phyloP scores from a whole-genome alignment of 768 basidiomycete genomes.

The Serendipita vermifera region DNA sequence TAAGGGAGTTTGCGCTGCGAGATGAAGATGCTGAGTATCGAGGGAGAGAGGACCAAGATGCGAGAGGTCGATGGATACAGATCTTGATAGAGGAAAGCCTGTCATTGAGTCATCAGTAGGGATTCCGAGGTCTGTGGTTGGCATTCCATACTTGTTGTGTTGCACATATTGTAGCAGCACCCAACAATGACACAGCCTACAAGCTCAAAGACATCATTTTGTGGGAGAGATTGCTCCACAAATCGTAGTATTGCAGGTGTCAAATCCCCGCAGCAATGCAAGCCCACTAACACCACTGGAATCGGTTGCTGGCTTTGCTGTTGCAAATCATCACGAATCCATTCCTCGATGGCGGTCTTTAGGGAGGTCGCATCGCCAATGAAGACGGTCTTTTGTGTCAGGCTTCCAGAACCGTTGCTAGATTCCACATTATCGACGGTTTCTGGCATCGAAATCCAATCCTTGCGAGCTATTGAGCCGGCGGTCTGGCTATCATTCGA shows the following conservation, averaged over 20 bases:
- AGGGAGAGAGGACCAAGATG: constrained; percentile 24
- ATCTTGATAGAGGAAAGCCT: constrained; percentile 46
- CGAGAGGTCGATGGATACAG: constrained; percentile 17
- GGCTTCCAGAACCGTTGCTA: constrained; percentile 13
- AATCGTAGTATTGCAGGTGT: constrained; percentile 51
- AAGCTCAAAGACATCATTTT: constrained; percentile 26
- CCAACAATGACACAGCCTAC: constrained; percentile 52
- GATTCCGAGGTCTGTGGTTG: background rate
- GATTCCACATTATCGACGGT: background rate
- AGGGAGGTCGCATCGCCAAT: constrained; percentile 38
- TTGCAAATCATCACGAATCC: constrained; percentile 30
- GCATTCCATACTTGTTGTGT: background rate
- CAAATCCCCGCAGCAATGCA: constrained; percentile 67
- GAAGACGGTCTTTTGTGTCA: constrained; percentile 44
- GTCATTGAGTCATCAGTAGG: constrained; percentile 13
- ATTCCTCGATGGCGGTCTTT: constrained; percentile 34
- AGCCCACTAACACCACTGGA: constrained; percentile 50
- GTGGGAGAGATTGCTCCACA: constrained; percentile 20
- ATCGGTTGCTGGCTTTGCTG: constrained; percentile 13
- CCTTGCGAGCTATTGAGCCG: constrained; percentile 22
- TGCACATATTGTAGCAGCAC: constrained; percentile 53
- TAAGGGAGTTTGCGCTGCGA: constrained; percentile 57
- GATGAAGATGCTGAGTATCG: constrained; percentile 41
- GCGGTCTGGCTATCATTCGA: constrained; percentile 42
- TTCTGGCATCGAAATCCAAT: background rate